phyloP scores from a whole-genome alignment of 257 asterid species.

The Lithospermum erythrorhizon region DNA sequence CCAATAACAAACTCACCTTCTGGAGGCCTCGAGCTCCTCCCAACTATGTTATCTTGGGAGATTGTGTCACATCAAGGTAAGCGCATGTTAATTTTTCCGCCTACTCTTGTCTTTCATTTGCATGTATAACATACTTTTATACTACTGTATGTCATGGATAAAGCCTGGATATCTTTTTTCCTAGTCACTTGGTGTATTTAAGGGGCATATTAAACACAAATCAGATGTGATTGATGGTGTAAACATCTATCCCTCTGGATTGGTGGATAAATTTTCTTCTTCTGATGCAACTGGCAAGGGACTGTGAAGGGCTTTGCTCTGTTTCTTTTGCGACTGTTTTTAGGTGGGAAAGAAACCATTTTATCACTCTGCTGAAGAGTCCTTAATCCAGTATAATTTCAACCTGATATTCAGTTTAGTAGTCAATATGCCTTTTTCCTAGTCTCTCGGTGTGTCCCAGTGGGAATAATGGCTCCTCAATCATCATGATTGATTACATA shows the following conservation, averaged over 20 bases:
- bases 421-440: too few species aligned
- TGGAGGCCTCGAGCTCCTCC: conserved; percentile 99
- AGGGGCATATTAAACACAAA: background rate
- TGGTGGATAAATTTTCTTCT: background rate
- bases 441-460: too few species aligned
- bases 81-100: conserved; percentile 3
- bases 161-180: background rate
- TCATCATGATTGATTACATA: too few species aligned
- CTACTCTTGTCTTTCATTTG: background rate
- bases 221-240: background rate
- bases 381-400: background rate
- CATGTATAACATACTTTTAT: background rate
- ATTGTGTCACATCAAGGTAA: conserved; percentile 93
- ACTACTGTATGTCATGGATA: background rate
- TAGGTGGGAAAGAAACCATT: background rate
- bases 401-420: background rate
- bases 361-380: background rate
- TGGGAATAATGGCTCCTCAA: too few species aligned
- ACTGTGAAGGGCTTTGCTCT: background rate
- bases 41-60: conserved; percentile 88
- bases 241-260: background rate
- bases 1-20: conserved; percentile 75
- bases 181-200: background rate
- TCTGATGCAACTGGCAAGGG: background rate
- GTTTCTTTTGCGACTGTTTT: background rate